A percentile compares a stretch with the other conserved stretches of the same genome.
These are phyloP conservation scores for Aspergillus mulundensis DNA, from an alignment of 495 filamentous ascomycete genomes.

Conservation along the genomic window DNA sequence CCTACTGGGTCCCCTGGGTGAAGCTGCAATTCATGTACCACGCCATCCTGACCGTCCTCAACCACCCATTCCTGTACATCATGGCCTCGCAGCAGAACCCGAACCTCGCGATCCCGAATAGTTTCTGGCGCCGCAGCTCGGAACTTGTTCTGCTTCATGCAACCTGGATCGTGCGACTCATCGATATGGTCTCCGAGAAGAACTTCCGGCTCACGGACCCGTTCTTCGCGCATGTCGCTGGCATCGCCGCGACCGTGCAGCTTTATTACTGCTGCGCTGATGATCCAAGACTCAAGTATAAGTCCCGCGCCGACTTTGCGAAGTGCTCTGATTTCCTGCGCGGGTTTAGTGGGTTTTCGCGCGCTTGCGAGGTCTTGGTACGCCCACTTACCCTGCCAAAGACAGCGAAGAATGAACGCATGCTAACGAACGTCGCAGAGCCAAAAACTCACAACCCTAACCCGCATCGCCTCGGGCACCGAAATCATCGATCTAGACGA, in stretches of 20 bases:
- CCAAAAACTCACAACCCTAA: constrained; percentile 39
- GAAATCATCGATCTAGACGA: constrained; percentile 37
- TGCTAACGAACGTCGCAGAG: constrained; percentile 21
- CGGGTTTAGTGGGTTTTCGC: constrained; percentile 36
- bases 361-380: constrained; percentile 37
- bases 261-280: constrained; percentile 45
- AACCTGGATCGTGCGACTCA: constrained; percentile 47
- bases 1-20: constrained; percentile 44
- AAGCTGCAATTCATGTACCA: constrained; percentile 47
- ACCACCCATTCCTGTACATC: constrained; percentile 47
- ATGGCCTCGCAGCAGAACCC: constrained; percentile 43
- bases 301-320: constrained; percentile 42
- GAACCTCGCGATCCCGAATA: constrained; percentile 44
- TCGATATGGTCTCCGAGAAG: constrained; percentile 46
- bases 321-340: constrained; percentile 44
- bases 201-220: constrained; percentile 41
- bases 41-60: constrained; percentile 41
- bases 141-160: constrained; percentile 43
- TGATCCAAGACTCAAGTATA: constrained; percentile 40
- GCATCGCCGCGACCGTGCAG: constrained; percentile 44
- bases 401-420: no score
- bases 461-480: constrained; percentile 39
- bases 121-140: constrained; percentile 44
- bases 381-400: not conserved
- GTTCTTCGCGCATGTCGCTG: constrained; percentile 42